These are phyloP conservation scores for Rhododendron henanense DNA, from an alignment of 148 eudicot species.

Conservation along the genomic window DNA sequence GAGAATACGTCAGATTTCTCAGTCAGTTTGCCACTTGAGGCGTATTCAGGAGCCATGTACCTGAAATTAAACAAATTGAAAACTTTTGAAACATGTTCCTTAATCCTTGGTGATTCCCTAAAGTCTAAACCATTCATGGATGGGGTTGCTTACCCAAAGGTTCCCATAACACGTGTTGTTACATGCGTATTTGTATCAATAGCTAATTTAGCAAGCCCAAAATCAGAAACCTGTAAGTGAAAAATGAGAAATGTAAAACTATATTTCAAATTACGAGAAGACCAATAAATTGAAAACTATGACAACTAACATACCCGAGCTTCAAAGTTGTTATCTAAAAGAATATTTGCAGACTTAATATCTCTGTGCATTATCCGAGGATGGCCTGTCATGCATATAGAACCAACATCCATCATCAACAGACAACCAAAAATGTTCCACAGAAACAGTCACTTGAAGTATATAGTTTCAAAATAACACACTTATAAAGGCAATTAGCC, in stretches of 20 bases:
- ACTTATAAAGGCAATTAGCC: background rate
- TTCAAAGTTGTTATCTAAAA: conserved; percentile 46
- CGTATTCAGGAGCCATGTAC: conserved; percentile 97
- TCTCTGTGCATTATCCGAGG: conserved; percentile 54
- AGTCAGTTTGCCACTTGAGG: conserved; percentile 85
- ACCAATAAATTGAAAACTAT: background rate
- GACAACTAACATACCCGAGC: conserved; percentile 37
- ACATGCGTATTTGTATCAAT: conserved; percentile 71
- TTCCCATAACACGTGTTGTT: conserved; percentile 93
- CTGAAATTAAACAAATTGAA: conserved; percentile 34
- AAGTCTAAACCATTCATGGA: background rate
- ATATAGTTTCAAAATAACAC: background rate
- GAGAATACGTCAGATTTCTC: conserved; percentile 94
- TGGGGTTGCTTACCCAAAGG: conserved; percentile 65
- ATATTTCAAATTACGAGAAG: background rate
- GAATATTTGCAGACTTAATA: conserved; percentile 56
- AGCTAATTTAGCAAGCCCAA: conserved; percentile 85
- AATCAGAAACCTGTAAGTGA: conserved; percentile 76
- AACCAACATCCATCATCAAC: background rate
- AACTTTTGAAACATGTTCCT: conserved; percentile 1
- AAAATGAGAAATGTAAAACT: background rate
- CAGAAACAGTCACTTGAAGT: background rate
- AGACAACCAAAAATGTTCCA: background rate
- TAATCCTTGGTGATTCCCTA: background rate
- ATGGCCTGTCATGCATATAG: conserved; percentile 30